A percentile compares a stretch with the other conserved stretches of the same genome.
These are phyloP conservation scores for Calonectria pseudoturangicola DNA, from an alignment of 2,329 filamentous ascomycete species.

Conservation along the genomic window DNA sequence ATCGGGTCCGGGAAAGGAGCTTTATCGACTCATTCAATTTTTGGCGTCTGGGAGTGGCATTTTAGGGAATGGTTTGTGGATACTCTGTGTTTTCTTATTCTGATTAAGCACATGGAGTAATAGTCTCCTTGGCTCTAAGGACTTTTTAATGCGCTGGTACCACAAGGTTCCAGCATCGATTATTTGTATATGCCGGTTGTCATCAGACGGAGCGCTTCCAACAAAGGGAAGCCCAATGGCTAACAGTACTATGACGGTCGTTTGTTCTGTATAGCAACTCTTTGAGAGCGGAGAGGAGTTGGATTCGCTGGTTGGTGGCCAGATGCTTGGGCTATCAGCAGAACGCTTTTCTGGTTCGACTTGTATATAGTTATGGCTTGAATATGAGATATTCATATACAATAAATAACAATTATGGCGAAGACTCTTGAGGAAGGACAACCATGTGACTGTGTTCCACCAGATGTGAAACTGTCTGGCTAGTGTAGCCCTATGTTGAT, in stretches of 20 bases:
- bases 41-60: conserved; percentile 52
- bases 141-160: conserved; percentile 47
- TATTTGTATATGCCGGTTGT: conserved; percentile 41
- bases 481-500: not conserved
- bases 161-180: conserved; percentile 33
- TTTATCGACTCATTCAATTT: conserved; percentile 45
- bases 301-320: conserved; percentile 18
- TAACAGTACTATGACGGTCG: conserved; percentile 28
- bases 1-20: conserved; percentile 38
- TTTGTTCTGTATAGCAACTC: conserved; percentile 36
- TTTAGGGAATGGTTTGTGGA: conserved; percentile 47
- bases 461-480: conserved; percentile 2
- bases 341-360: conserved; percentile 33
- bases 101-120: conserved; percentile 43
- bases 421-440: not conserved
- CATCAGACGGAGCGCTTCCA: conserved; percentile 15
- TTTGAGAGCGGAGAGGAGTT: conserved; percentile 33
- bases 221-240: not conserved
- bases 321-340: conserved; percentile 39
- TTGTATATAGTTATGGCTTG: conserved; percentile 48
- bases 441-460: not conserved
- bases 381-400: conserved; percentile 46
- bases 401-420: not conserved
- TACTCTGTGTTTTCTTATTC: conserved; percentile 43
- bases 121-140: conserved; percentile 39